These are phyloP conservation scores for Starmerella apicola DNA, from an alignment of 805 yeast species.

Conservation along the genomic window DNA sequence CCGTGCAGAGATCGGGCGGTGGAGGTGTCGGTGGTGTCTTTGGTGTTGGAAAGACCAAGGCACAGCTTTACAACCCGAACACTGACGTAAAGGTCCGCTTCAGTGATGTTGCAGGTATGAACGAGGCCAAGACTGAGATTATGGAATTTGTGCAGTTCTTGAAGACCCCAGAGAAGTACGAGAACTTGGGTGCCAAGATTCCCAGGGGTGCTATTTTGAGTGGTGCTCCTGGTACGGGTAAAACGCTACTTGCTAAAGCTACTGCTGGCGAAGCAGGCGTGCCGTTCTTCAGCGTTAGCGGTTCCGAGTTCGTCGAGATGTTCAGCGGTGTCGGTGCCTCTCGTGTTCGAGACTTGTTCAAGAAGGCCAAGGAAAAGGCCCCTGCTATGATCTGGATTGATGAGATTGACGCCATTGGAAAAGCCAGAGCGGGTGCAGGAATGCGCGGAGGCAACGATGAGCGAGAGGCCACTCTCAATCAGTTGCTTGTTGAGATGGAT, in stretches of 20 bases:
- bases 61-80: too few relatives aligned
- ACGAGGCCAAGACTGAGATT: slow-evolving; percentile 92
- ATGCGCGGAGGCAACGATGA: slow-evolving; percentile 85
- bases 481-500: slow-evolving; percentile 95
- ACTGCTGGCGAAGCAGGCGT: slow-evolving; percentile 99
- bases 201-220: slow-evolving; percentile 96
- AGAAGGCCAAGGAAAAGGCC: slow-evolving; percentile 83
- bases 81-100: slow-evolving; percentile 82
- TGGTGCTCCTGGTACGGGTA: slow-evolving; percentile 99
- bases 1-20: slow-evolving; percentile 33
- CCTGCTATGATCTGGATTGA: slow-evolving; percentile 95
- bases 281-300: slow-evolving; percentile 89
- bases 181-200: slow-evolving; percentile 86
- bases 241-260: slow-evolving; percentile 90
- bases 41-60: slow-evolving; percentile 52
- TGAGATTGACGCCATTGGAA: slow-evolving; percentile 99
- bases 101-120: slow-evolving; percentile 93
- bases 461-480: slow-evolving; percentile 91
- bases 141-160: slow-evolving; percentile 95
- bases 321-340: slow-evolving; percentile 99
- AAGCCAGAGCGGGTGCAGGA: slow-evolving; percentile 52
- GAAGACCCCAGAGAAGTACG: slow-evolving; percentile 82
- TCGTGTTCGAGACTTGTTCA: slow-evolving; percentile 88
- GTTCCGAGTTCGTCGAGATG: slow-evolving; percentile 97
- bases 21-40: slow-evolving; percentile 58